Percentiles rank a stretch among this genome's conserved stretches.
These are phyloP conservation scores for Picea engelmannii DNA, from an alignment of 83 land plant genomes.

Conservation along the genomic window DNA sequence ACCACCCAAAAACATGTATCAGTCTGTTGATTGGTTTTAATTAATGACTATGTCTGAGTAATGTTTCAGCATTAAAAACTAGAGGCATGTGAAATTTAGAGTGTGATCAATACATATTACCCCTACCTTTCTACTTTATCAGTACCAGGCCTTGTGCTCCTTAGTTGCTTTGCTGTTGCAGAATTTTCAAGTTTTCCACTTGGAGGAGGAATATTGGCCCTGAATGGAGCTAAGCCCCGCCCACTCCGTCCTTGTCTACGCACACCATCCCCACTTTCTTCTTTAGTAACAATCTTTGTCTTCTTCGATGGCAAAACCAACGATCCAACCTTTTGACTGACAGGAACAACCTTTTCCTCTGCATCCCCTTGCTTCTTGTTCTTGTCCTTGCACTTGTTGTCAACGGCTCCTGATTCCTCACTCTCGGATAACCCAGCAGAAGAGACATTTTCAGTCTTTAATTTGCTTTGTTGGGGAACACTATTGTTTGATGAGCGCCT, in stretches of 20 bases:
- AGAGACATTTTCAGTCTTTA: constrained; percentile 59
- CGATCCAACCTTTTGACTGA: constrained; percentile 41
- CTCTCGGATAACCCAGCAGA: constrained; percentile 82
- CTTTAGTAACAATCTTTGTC: constrained; percentile 42
- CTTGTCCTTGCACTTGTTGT: constrained; percentile 67
- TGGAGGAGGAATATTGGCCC: constrained; percentile 29
- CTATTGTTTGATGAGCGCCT: constrained; percentile 36
- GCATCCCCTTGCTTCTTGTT: constrained; percentile 39
- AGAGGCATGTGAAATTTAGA: background rate
- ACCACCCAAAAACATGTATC: background rate
- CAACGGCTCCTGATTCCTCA: constrained; percentile 86
- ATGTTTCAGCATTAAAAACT: background rate
- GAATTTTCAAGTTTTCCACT: constrained; percentile 66
- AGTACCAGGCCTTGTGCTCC: constrained; percentile 54
- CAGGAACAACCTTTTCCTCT: constrained; percentile 31
- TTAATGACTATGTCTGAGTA: background rate
- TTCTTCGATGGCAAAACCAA: constrained; percentile 50
- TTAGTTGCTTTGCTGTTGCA: constrained; percentile 60
- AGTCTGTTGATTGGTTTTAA: background rate
- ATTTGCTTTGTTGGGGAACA: constrained; percentile 40
- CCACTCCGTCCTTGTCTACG: constrained; percentile 97
- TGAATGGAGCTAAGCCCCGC: constrained; percentile 48
- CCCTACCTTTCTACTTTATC: constrained; percentile 77
- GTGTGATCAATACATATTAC: background rate
- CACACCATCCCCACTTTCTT: constrained; percentile 85